Base-by-base conservation (phyloP, 2,329 filamentous ascomycete species). In the Talaromyces albobiverticillius region DNA sequence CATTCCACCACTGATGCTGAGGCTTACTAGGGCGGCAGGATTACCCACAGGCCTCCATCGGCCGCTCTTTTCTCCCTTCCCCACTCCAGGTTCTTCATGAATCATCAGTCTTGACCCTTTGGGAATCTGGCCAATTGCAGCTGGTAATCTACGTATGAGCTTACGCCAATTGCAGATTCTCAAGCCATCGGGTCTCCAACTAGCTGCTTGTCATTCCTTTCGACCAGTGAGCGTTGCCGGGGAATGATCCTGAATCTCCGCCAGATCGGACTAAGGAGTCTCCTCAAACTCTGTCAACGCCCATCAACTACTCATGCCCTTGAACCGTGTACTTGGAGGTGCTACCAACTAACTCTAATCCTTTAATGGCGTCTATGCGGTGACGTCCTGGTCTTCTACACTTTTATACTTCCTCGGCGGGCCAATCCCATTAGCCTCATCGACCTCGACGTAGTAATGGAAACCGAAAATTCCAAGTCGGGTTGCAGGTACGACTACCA, bases 131-230 rank as follows among this genome's bases (percentile, higher is more conserved):
- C 26, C 38, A 43, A 51, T 51, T 29, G 38, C 26, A 40, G 36
- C 6, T n/a, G 18, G 4, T 32, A 23, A 25, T 22, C 3, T 10
- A 42, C 9, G 31, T 10, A 41, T 23, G 16, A 51, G 47, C 47
- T 51, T 32, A 51, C 26, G 38, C 48, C 38, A 13, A 31, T 51
- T 51, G 48, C 14, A 25, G 38, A 51, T 51, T 51, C 22, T 42
- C 38, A 43, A 42, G 38, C 48, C 38, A 43, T 18, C 10, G 38
- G 26, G 38, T 31, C 34, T 49, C 43, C 38, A 8, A 4, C 13
- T 43, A 50, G 3, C 25, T 50, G 22, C 36, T 42, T 20, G 16
- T 41, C 36, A 43, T 34, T 43, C 20, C 23, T 31, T 16, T 16
- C 6, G 32, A 18, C 48, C 48, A 51, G 16, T 32, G 9, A 51